Evolutionary conservation across 352 stramenopile genomes (phyloP).

Genomic region (Pythium periplocum): DNA sequence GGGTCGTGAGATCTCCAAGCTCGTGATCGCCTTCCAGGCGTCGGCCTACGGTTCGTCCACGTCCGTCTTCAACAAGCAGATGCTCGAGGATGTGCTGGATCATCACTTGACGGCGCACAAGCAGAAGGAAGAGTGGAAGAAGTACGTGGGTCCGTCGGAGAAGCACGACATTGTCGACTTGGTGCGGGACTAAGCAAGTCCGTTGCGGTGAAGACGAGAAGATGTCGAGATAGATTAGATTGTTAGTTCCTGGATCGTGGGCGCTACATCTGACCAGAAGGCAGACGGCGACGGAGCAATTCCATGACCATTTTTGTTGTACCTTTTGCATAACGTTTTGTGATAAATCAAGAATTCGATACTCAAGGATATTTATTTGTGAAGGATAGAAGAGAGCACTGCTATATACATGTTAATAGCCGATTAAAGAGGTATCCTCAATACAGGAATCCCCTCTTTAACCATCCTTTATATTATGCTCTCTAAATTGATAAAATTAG

Average conservation of each 20-base stretch:
- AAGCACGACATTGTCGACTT: slow-evolving; percentile 42
- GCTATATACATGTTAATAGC: too few relatives aligned
- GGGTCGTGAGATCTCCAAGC: slow-evolving; percentile 98
- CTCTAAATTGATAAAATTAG: background rate
- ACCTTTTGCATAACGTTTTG: background rate
- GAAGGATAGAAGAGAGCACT: too few relatives aligned
- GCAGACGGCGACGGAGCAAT: background rate
- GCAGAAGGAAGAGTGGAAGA: slow-evolving; percentile 93
- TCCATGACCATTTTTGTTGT: background rate
- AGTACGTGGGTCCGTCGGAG: slow-evolving; percentile 58
- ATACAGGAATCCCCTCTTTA: too few relatives aligned
- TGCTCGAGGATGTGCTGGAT: slow-evolving; percentile 92
- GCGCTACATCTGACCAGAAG: slow-evolving; percentile 40
- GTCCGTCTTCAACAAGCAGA: slow-evolving; percentile 90
- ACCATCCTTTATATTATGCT: background rate
- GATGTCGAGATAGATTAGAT: slow-evolving; percentile 59
- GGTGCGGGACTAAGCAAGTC: slow-evolving; percentile 26
- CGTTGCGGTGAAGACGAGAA: slow-evolving; percentile 1
- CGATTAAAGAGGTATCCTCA: too few relatives aligned
- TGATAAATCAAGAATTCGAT: too few relatives aligned
- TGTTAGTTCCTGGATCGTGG: slow-evolving; percentile 80
- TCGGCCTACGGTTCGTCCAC: slow-evolving; percentile 95
- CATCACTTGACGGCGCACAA: slow-evolving; percentile 91
- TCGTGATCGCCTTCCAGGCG: slow-evolving; percentile 98
- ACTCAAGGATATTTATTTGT: too few relatives aligned